Evolutionary conservation across 306 rosid genomes (phyloP).

Genomic region (Mimosa bimucronata): DNA sequence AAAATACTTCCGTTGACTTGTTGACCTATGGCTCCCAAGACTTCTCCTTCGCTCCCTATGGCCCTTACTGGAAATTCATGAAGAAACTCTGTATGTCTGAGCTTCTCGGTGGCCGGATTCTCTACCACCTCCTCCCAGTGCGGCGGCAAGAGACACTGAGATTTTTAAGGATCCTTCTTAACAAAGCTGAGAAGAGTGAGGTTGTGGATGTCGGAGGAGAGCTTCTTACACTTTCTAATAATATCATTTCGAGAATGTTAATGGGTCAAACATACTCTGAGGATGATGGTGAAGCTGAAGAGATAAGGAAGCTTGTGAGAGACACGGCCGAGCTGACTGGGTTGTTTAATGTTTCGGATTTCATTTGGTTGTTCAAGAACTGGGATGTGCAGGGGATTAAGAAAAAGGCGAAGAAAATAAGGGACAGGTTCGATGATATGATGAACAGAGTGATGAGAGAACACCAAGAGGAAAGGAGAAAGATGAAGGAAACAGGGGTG

Average conservation of each 20-base stretch:
- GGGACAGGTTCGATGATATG: slow-evolving; percentile 57
- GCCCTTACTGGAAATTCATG: slow-evolving; percentile 36
- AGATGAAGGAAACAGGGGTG: slow-evolving; percentile 24
- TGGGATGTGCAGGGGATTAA: slow-evolving; percentile 64
- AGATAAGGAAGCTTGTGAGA: slow-evolving; percentile 49
- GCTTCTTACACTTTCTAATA: slow-evolving; percentile 49
- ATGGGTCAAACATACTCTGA: slow-evolving; percentile 48
- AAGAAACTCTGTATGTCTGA: slow-evolving; percentile 64
- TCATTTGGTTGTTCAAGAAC: slow-evolving; percentile 59
- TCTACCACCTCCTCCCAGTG: slow-evolving; percentile 49
- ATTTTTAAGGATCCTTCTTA: slow-evolving; percentile 25
- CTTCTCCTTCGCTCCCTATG: slow-evolving; percentile 54
- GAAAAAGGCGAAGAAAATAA: slow-evolving; percentile 46
- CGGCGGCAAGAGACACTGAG: slow-evolving; percentile 53
- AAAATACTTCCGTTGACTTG: neutral
- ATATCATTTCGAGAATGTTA: slow-evolving; percentile 52
- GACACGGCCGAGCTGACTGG: slow-evolving; percentile 48
- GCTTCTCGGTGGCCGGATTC: slow-evolving; percentile 62
- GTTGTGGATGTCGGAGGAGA: slow-evolving; percentile 49
- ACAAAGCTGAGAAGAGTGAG: neutral
- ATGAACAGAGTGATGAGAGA: slow-evolving; percentile 60
- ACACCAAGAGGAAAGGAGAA: slow-evolving; percentile 60
- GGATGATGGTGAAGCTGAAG: slow-evolving; percentile 51
- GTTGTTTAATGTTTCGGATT: slow-evolving; percentile 52
- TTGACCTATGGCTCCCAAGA: neutral